Evolutionary conservation across 805 yeast species (phyloP).

Genomic region (Tanozyma kutaoensis): DNA sequence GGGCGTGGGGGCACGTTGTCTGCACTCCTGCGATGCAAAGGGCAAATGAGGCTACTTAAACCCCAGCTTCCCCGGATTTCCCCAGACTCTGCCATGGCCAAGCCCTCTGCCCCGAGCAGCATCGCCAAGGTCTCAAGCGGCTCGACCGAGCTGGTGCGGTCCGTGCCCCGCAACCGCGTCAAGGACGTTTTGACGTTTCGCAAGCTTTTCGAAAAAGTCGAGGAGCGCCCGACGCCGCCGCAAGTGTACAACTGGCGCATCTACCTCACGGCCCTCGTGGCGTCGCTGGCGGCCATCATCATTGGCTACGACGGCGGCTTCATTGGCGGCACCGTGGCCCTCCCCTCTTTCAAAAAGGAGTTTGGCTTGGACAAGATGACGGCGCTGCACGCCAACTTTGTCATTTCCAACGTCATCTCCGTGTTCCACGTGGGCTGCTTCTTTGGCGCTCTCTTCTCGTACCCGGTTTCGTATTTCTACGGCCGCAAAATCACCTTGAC

Average conservation of each 20-base stretch:
- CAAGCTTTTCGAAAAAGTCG: slow-evolving; percentile 16
- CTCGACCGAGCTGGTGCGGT: too few relatives aligned
- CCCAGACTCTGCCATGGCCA: too few relatives aligned
- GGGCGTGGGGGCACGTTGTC: too few relatives aligned
- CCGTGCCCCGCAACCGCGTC: too few relatives aligned
- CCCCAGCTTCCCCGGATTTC: too few relatives aligned
- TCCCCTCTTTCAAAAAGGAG: slow-evolving; percentile 29
- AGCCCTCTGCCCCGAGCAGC: too few relatives aligned
- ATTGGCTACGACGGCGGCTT: slow-evolving; percentile 29
- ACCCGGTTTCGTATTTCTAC: slow-evolving; percentile 19
- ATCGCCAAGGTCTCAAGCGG: too few relatives aligned
- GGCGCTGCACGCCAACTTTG: slow-evolving; percentile 7
- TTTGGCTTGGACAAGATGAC: slow-evolving; percentile 19
- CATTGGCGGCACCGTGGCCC: slow-evolving; percentile 29
- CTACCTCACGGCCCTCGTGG: slow-evolving; percentile 28
- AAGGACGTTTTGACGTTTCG: too few relatives aligned
- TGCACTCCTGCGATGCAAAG: too few relatives aligned
- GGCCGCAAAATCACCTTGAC: slow-evolving; percentile 20
- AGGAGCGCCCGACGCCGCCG: slow-evolving; percentile 25
- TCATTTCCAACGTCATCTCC: slow-evolving; percentile 21
- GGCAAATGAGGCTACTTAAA: too few relatives aligned
- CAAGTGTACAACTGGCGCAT: slow-evolving; percentile 21
- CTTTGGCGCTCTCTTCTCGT: slow-evolving; percentile 24
- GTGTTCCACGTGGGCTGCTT: slow-evolving; percentile 28
- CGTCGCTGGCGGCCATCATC: slow-evolving; percentile 30